Conservation (phyloP, 1,284 basidiomycete genomes). For the Ustilago trichophora region DNA sequence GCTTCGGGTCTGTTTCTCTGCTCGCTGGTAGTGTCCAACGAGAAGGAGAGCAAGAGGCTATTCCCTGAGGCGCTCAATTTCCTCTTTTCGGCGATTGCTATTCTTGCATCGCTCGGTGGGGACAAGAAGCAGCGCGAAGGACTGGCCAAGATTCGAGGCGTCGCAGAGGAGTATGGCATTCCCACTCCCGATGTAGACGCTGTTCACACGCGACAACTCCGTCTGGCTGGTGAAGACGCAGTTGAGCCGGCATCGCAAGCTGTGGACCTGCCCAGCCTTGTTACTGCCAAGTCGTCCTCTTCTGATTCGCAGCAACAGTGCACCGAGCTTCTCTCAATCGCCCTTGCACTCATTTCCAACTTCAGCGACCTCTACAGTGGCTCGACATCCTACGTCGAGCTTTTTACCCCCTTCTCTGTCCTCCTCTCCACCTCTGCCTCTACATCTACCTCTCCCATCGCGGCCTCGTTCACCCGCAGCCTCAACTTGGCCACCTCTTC, state of each 20-base stretch:
- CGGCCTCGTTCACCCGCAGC: constrained; percentile 71
- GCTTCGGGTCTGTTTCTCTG: constrained; percentile 88
- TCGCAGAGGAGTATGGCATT: constrained; percentile 57
- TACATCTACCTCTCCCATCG: constrained; percentile 39
- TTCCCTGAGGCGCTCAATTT: constrained; percentile 92
- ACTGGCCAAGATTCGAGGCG: constrained; percentile 39
- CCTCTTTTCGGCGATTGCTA: constrained; percentile 75
- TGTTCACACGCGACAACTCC: constrained; percentile 36
- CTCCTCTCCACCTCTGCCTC: constrained; percentile 31
- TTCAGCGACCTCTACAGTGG: constrained; percentile 59
- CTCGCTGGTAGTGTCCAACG: constrained; percentile 79
- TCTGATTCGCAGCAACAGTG: background rate
- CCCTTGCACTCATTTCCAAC: constrained; percentile 34
- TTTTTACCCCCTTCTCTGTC: constrained; percentile 55
- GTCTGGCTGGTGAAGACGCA: constrained; percentile 10
- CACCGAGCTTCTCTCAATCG: constrained; percentile 30
- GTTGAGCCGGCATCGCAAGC: constrained; percentile 10
- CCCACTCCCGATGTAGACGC: constrained; percentile 59
- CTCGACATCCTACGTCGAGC: constrained; percentile 57
- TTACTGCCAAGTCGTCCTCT: constrained; percentile 7
- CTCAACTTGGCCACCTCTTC: constrained; percentile 76
- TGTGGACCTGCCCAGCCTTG: constrained; percentile 30
- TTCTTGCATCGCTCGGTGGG: constrained; percentile 72
- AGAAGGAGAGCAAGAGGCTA: constrained; percentile 82
- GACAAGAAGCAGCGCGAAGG: constrained; percentile 23